Conservation (phyloP, 78 protist genomes). For the Polysphondylium violaceum region DNA sequence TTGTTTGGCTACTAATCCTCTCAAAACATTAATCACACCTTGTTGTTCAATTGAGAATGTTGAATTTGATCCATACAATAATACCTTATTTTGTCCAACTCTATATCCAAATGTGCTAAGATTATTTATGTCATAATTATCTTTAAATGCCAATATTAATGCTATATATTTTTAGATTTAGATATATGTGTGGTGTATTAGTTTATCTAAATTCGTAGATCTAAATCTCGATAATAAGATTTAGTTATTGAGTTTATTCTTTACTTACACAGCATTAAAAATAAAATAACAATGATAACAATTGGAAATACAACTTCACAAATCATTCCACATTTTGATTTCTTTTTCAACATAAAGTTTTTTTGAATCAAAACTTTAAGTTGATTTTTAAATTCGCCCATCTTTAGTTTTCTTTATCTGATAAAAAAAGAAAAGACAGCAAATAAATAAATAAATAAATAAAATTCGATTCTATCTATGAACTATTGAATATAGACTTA, state of each 20-base stretch:
- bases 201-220: not conserved
- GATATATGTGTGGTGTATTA: not conserved
- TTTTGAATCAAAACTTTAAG: constrained; percentile 20
- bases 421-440: too few species aligned
- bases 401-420: not conserved
- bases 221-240: not conserved
- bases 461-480: too few species aligned
- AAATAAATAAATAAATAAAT: too few species aligned
- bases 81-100: not conserved
- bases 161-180: not conserved
- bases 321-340: constrained; percentile 23
- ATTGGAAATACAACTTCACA: constrained; percentile 58
- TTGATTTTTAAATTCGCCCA: constrained; percentile 31
- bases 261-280: constrained; percentile 37
- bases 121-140: constrained; percentile 6
- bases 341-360: constrained; percentile 42
- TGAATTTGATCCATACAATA: constrained; percentile 22
- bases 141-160: constrained; percentile 40
- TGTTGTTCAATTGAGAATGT: constrained; percentile 20
- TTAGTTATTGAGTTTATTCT: not conserved
- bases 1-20: not conserved
- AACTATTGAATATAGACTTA: too few species aligned
- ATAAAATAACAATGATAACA: constrained; percentile 2
- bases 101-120: not conserved
- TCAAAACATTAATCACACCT: not conserved